Evolutionary conservation across 176 grass and related monocot genomes (phyloP), one percentile per base, ranked within the genome.

Genomic region (Oryza officinalis): DNA sequence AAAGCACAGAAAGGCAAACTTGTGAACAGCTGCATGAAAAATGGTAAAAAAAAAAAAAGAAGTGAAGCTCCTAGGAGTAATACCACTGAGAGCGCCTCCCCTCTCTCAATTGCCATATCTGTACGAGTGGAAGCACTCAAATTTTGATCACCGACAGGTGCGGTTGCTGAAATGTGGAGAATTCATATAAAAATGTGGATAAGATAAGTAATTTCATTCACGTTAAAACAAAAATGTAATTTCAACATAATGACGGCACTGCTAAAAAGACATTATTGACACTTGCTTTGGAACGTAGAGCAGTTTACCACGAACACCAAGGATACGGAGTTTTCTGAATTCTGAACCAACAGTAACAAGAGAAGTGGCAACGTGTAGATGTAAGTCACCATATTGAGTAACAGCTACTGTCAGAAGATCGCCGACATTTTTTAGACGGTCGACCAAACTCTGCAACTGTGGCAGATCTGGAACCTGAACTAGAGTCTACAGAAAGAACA

Each of bases 291-390:
- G 18, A 77, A 82, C 35, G 59, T 68, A 60, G 66, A 26, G 22
- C 30, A 72, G n/a, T 80, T 83, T 89, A 98, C 96, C 91, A 67
- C 84, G 85, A 44, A 72, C 60, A 5, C 96, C 96, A 68, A 98
- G 88, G 49, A 98, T 89, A 84, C 89, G 74, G 57, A 98, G 87
- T 75, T 86, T 98, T 67, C 81, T 87, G 45, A 98, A 95, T 88
- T 98, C 93, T 67, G 91, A 95, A n/a, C 96, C 96, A 31, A 98
- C 77, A 2, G 77, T 92, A 69, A 90, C 69, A 76, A 96, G 85
- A 65, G 96, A 93, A 77, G 87, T 95, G 35, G 96, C 90, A 43
- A 98, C 93, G 78, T 98, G 93, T 37, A 98, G 86, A 79, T 98
- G 96, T 28, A 96, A 89, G 75, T 94, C 96, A 4, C 93, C 93